Base-by-base conservation (phyloP, 1,284 basidiomycete species). In the Ganoderma sinense region DNA sequence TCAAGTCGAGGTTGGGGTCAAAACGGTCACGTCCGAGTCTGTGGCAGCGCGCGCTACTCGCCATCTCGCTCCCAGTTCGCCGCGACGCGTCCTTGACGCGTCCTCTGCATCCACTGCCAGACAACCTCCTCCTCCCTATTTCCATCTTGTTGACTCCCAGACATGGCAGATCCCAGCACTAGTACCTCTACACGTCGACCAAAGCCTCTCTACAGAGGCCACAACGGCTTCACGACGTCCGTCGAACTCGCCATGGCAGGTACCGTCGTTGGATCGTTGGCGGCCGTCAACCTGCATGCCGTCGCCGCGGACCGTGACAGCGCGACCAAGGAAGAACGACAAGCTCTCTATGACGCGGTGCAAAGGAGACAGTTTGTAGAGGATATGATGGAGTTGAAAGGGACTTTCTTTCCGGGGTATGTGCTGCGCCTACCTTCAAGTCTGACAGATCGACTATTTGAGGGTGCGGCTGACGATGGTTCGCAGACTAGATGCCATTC, bases 371-470 rank as follows among this genome's bases (percentile, higher is more conserved):
- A 71, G 14, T 33, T 74, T 16, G 77, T 71, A 0, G 75, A 78
- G 61, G 71, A 77, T 41, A 69, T 78, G 23, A 71, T 79, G 71
- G 69, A 75, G 39, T 68, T 77, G 43, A 73, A 72, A 48, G 78
- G 79, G 4, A 70, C 71, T 4, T 80, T 75, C 64, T 78, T 78
- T 58, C 78, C 78, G 2, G 75, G 76, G 79, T 80, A 58, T 48
- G 76, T 36, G 18, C 26, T 20, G 60, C 29, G 31, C 41, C 29
- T 31, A 11, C 48, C 65, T 64, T 69, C 45, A 48, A 48, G 45
- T 8, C n/a, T 33, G 41, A 36, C 16, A 51, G 23, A 2, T 4
- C 11, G 10, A 13, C 48, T 26, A 4, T 48, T 26, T 6, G n/a
- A 7, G 48, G n/a, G 39, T 8, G 10, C 20, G 4, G 36, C 18